Conservation (phyloP, 257 asterid species). For the Ajuga chamaepitys region DNA sequence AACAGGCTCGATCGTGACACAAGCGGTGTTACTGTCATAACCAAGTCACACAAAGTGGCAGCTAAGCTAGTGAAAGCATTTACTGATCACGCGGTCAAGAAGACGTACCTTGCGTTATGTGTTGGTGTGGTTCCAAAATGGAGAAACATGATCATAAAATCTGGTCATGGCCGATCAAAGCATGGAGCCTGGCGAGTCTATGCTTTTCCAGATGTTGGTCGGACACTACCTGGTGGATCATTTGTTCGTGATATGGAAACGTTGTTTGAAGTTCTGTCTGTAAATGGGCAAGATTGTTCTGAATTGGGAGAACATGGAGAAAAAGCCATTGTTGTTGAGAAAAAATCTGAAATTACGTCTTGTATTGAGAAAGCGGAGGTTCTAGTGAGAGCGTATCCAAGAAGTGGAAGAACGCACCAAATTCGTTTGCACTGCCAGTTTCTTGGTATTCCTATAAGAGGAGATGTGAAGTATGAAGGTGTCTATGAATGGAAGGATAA, state of each 20-base stretch:
- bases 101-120: constrained; percentile 71
- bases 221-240: constrained; percentile 82
- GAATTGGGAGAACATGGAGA: constrained; percentile 27
- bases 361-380: constrained; percentile 53
- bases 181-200: constrained; percentile 98
- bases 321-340: constrained; percentile 36
- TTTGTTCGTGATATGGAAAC: constrained; percentile 80
- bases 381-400: constrained; percentile 68
- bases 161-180: constrained; percentile 92
- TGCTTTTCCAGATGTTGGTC: constrained; percentile 67
- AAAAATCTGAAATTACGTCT: constrained; percentile 34
- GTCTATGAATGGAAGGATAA: constrained; percentile 69
- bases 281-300: constrained; percentile 36
- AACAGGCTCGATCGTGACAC: constrained; percentile 97
- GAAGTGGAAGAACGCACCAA: constrained; percentile 92
- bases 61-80: constrained; percentile 91
- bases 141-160: constrained; percentile 43
- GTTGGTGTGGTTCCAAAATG: constrained; percentile 59
- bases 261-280: constrained; percentile 48
- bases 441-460: constrained; percentile 79
- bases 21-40: constrained; percentile 77
- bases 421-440: constrained; percentile 91
- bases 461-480: constrained; percentile 91
- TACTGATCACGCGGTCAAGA: constrained; percentile 61
- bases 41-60: constrained; percentile 85